A percentile compares a stretch with the other conserved stretches of the same genome.
These are phyloP conservation scores for Protomyces arabidopsidicola DNA, from an alignment of 1,139 yeast genomes.

Conservation along the genomic window DNA sequence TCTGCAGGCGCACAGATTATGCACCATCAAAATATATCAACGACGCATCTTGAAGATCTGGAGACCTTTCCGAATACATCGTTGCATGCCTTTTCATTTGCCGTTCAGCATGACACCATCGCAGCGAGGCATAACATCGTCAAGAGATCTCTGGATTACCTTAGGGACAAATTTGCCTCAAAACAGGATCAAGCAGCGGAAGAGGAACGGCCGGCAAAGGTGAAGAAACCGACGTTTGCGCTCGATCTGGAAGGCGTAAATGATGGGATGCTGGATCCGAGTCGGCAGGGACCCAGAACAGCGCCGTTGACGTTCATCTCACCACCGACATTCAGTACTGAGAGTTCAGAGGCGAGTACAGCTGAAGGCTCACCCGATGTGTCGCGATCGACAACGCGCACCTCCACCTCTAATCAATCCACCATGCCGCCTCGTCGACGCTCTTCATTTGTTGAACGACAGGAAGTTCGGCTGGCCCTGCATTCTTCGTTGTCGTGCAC, in stretches of 20 bases:
- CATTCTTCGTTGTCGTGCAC: slow-evolving; percentile 25
- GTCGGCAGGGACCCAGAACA: slow-evolving; percentile 6
- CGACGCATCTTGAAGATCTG: slow-evolving; percentile 26
- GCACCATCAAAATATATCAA: slow-evolving; percentile 11
- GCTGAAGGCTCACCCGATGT: slow-evolving; percentile 7
- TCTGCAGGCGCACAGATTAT: slow-evolving; percentile 2
- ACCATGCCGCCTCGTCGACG: slow-evolving; percentile 8
- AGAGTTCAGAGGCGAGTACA: slow-evolving; percentile 8
- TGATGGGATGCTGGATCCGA: slow-evolving; percentile 7
- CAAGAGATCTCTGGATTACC: slow-evolving; percentile 20
- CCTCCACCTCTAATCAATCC: slow-evolving; percentile 14
- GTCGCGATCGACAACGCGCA: slow-evolving; percentile 13
- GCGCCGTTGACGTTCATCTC: slow-evolving; percentile 1
- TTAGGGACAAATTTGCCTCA: slow-evolving; percentile 13
- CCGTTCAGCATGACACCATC: slow-evolving; percentile 19
- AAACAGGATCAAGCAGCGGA: not conserved
- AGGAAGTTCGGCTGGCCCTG: slow-evolving; percentile 10
- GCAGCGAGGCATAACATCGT: slow-evolving; percentile 24
- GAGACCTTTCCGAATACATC: slow-evolving; percentile 22
- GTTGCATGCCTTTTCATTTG: slow-evolving; percentile 24
- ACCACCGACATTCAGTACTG: slow-evolving; percentile 1
- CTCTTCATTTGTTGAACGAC: slow-evolving; percentile 13
- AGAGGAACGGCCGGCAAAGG: not conserved
- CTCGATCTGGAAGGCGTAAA: slow-evolving; percentile 19
- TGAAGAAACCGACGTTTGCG: not conserved